Percentiles rank a stretch among this genome's conserved stretches.
Evolutionary conservation across 768 basidiomycete genomes (phyloP).

Genomic region (Hemileccinum rubropunctum): DNA sequence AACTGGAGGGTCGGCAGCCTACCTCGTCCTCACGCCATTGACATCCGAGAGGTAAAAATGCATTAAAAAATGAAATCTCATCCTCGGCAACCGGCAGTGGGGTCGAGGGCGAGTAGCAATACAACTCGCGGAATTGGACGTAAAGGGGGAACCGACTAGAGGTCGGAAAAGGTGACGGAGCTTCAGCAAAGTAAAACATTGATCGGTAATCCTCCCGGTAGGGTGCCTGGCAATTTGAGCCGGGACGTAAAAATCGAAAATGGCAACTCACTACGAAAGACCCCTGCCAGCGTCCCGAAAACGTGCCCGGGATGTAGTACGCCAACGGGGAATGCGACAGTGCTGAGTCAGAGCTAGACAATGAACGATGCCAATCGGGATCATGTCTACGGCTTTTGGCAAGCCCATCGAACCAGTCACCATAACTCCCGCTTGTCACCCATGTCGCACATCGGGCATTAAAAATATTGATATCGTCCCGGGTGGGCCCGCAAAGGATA

Average conservation of each 20-base stretch:
- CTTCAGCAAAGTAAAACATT: slow-evolving; percentile 34
- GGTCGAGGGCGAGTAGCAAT: slow-evolving; percentile 33
- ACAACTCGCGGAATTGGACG: slow-evolving; percentile 48
- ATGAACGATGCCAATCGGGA: slow-evolving; percentile 29
- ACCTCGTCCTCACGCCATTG: slow-evolving; percentile 34
- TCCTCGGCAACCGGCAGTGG: slow-evolving; percentile 36
- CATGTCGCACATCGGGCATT: slow-evolving; percentile 41
- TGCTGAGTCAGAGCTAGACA: slow-evolving; percentile 5
- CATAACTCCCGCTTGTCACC: slow-evolving; percentile 28
- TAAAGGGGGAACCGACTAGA: slow-evolving; percentile 47
- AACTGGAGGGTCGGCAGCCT: not conserved
- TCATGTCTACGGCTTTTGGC: slow-evolving; percentile 31
- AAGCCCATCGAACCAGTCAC: slow-evolving; percentile 16
- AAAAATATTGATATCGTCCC: slow-evolving; percentile 46
- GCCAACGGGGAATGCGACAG: slow-evolving; percentile 2
- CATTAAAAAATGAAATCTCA: slow-evolving; percentile 38
- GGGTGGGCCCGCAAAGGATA: slow-evolving; percentile 38
- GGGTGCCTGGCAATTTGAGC: slow-evolving; percentile 34
- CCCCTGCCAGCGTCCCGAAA: slow-evolving; percentile 51
- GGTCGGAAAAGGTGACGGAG: slow-evolving; percentile 34
- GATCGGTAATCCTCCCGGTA: slow-evolving; percentile 36
- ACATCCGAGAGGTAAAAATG: slow-evolving; percentile 45
- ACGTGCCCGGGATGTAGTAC: slow-evolving; percentile 41
- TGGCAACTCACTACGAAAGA: slow-evolving; percentile 41
- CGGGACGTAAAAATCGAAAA: not conserved